Evolutionary conservation across 768 basidiomycete species (phyloP), one percentile per base, ranked within the genome.

Genomic region (Stropharia rugosoannulata): DNA sequence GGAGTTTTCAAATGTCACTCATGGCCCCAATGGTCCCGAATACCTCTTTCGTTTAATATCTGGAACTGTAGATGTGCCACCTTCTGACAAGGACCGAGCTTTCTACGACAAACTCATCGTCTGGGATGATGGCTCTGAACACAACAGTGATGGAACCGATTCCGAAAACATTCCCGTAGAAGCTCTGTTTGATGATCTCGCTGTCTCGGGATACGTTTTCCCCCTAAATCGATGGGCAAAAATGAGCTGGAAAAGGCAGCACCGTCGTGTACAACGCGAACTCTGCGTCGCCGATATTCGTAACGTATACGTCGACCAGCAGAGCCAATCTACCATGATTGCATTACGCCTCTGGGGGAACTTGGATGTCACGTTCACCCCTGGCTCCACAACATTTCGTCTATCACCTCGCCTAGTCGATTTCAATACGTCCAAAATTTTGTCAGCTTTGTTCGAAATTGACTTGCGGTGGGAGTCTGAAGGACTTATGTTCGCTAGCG

Each of bases 391-490:
- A 8, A 61, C 64, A 8, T 82, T 78, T 56, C 75, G 80, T 4
- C 72, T 81, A 10, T 80, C 79, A 0, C 74, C 76, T 4, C 78
- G 80, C 22, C 65, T 80, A n/a, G 74, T 81, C 13, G 80, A 82
- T 57, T 81, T 81, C 61, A 82, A 80, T 50, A 74, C 76, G n/a
- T 73, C 71, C 8, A 80, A 80, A 59, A 56, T 75, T 45, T 63
- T 81, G 22, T 71, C 75, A 4, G 73, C 75, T 12, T 66, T 82
- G 7, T 71, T 82, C 27, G 78, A 80, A 62, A 63, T 74, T 32
- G 80, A 82, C 56, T 62, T 80, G 16, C 67, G 63, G n/a, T 73
- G 72, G 64, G 64, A 62, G 22, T 66, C 61, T 6, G 51, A 58
- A 35, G 55, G 54, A 7, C 54, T 59, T 13, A 42, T 58, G n/a